Base-by-base conservation (phyloP, 1,139 yeast species). In the Martiniozyma asiatica region DNA sequence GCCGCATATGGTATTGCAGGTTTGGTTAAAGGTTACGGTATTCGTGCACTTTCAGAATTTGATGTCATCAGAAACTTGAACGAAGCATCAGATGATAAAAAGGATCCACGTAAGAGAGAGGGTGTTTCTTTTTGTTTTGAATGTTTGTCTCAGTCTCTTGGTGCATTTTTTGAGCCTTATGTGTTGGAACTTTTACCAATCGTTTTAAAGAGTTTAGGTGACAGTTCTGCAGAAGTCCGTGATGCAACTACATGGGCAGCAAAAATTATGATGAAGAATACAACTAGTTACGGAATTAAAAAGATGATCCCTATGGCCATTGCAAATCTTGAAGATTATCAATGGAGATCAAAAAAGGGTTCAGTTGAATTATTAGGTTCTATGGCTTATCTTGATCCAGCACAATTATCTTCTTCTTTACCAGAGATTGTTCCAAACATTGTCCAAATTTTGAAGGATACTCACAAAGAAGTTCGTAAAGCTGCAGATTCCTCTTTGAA, bases 1-100 rank as follows among this genome's bases (percentile, higher is more conserved):
- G 92, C 95, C 1, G 97, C 98, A 1, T 85, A 81, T 56, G 98
- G 97, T 55, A 68, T 89, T 43, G 81, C 97, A 8, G 98, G 98
- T 39, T 58, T 89, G 27, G 92, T 81, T 9, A 79, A 82, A 49
- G 98, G 99, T 37, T 68, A 73, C 18, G 98, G 97, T 39, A 74
- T 92, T 33, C 66, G 73, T 34, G 66, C 93, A 0, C 58, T 89
- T 32, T 66, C 84, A 4, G 77, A 78, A 29, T 75, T 68, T 47
- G 94, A 82, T 45, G 65, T 89, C 25, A 73, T 85, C 36, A 66
- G 95, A 38, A 68, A 67, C 24, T 59, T 89, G 41, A 66, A 72
- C n/a, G 89, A 78, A 32, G 95, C 94, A 13, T 70, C 92, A 9
- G 97, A 87, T 38, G 94, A 87, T 45, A 81, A 79, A 54, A 80